phyloP scores from a whole-genome alignment of 495 filamentous ascomycete species.

The Podospora australis region DNA sequence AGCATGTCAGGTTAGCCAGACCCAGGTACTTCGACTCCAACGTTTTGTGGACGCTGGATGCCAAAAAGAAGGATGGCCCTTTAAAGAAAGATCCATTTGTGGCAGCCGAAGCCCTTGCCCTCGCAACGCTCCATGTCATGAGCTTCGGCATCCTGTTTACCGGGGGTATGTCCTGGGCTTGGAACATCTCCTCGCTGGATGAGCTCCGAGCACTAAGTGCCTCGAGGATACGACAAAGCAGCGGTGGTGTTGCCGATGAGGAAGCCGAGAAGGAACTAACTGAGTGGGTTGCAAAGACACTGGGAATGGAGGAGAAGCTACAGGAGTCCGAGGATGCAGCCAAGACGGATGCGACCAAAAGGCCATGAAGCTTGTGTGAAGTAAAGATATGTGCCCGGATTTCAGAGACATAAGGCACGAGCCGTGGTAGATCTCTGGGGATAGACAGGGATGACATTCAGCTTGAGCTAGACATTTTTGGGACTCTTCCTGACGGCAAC shows the following conservation, averaged over 20 bases:
- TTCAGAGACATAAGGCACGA: no score
- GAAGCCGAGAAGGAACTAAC: conserved; percentile 62
- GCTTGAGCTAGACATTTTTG: no score
- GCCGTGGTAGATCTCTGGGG: no score
- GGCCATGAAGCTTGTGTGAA: no score
- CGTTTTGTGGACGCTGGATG: not conserved
- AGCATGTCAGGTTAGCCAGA: conserved; percentile 45
- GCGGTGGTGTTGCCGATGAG: conserved; percentile 41
- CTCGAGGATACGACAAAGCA: conserved; percentile 35
- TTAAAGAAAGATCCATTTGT: conserved; percentile 45
- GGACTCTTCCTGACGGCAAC: no score
- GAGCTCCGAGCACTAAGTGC: conserved; percentile 54
- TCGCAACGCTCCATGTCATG: conserved; percentile 77
- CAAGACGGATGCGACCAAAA: no score
- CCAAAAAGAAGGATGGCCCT: no score
- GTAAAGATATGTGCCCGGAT: no score
- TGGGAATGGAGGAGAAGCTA: conserved; percentile 59
- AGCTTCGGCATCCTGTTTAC: conserved; percentile 60
- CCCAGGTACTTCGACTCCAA: conserved; percentile 64
- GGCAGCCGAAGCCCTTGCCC: conserved; percentile 68
- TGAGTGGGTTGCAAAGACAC: conserved; percentile 59
- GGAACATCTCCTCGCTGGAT: conserved; percentile 64
- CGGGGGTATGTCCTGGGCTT: conserved; percentile 61
- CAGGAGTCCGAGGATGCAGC: no score
- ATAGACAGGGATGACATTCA: no score